Percentiles rank a stretch among this genome's conserved stretches.
These are phyloP conservation scores for Stagonosporopsis tanaceti DNA, from an alignment of 2,329 filamentous ascomycete species.

Conservation along the genomic window DNA sequence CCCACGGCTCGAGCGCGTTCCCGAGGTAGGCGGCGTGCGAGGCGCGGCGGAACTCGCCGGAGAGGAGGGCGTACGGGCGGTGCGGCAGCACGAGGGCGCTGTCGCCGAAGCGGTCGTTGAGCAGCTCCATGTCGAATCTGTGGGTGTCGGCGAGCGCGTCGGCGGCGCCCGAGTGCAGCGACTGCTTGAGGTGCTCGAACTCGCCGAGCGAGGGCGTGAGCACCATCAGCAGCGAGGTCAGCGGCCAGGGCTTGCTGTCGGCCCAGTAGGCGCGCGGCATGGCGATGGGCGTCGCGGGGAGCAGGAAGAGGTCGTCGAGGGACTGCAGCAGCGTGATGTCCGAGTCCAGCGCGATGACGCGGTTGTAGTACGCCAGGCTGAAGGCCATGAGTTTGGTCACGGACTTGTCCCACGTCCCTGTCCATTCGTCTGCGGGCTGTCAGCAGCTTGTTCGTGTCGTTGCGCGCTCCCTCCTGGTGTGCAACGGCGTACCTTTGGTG, in stretches of 20 bases:
- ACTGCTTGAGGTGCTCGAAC: conserved; percentile 50
- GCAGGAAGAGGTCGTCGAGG: conserved; percentile 76
- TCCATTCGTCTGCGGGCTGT: conserved; percentile 41
- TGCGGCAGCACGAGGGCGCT: conserved; percentile 70
- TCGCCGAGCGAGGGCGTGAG: conserved; percentile 65
- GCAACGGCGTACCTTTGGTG: conserved; percentile 38
- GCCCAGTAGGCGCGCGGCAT: conserved; percentile 79
- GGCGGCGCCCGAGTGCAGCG: conserved; percentile 40
- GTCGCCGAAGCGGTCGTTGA: conserved; percentile 68
- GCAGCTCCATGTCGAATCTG: conserved; percentile 72
- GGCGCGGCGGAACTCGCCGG: conserved; percentile 67
- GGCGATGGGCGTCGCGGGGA: conserved; percentile 67
- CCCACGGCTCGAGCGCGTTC: conserved; percentile 64
- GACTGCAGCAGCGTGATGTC: conserved; percentile 68
- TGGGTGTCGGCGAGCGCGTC: conserved; percentile 40
- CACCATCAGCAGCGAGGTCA: conserved; percentile 70
- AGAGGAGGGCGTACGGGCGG: conserved; percentile 67
- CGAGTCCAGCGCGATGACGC: conserved; percentile 67
- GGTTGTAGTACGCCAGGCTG: conserved; percentile 69
- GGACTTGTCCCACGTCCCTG: conserved; percentile 66
- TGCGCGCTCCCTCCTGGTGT: background rate
- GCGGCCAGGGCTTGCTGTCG: conserved; percentile 59
- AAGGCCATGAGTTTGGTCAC: conserved; percentile 75
- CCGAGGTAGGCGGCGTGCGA: conserved; percentile 63
- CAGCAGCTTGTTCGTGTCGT: conserved; percentile 17